phyloP scores from a whole-genome alignment of 2,329 filamentous ascomycete genomes.

The Cryphonectria radicalis region DNA sequence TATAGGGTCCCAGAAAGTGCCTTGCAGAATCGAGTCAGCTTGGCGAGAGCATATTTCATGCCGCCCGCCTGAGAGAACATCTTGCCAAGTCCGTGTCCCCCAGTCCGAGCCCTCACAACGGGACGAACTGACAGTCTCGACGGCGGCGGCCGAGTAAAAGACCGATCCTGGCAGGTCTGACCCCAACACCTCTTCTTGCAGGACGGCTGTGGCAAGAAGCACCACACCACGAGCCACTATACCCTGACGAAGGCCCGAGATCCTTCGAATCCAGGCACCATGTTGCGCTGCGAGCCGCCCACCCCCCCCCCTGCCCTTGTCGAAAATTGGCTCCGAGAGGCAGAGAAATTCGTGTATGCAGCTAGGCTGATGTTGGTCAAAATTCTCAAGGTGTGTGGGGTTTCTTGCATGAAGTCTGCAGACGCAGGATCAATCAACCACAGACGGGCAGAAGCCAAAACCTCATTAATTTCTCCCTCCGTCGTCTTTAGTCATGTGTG shows the following conservation, averaged over 20 bases:
- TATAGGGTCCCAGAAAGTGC: not conserved
- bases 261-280: not conserved
- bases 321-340: not conserved
- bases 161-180: not conserved
- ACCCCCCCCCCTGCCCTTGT: not conserved
- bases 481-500: not conserved
- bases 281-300: not conserved
- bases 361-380: constrained; percentile 4
- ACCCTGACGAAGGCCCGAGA: not conserved
- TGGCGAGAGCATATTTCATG: not conserved
- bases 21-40: not conserved
- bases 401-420: constrained; percentile 11
- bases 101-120: constrained; percentile 5
- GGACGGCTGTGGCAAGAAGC: not conserved
- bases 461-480: not conserved
- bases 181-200: not conserved
- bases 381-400: not conserved
- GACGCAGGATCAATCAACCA: constrained; percentile 13
- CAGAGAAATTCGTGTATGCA: not conserved
- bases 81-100: not conserved
- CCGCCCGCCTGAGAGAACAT: not conserved
- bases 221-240: not conserved
- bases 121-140: not conserved
- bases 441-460: constrained; percentile 1
- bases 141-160: not conserved